Base-by-base conservation (phyloP, 1,284 basidiomycete species). In the Leccinum pachyderme region DNA sequence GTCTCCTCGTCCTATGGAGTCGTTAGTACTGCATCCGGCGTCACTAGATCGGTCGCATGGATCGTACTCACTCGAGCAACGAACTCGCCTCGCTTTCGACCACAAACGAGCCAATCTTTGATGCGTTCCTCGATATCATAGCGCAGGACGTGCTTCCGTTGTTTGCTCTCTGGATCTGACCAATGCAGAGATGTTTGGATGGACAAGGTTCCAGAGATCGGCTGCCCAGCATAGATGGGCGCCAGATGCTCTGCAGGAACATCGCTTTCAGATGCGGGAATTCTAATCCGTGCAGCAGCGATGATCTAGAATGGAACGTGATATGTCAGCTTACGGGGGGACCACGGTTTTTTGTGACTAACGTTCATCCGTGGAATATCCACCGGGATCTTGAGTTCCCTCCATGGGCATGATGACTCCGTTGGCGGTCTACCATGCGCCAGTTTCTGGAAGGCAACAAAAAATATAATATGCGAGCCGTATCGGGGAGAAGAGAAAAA, bases 291-390 rank as follows among this genome's bases (percentile, higher is more conserved):
- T n/a, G 82, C 83, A n/a, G 87, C 80, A 29, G 86, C 87, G 33
- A 88, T 75, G 52, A 91, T 85, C 89, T 92, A 29, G 48, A 55
- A 56, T 52, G 37, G 22, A 51, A 53, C 15, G 7, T 55, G 31
- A 4, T 39, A 39, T 18, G 18, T 52, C 41, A 60, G 46, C 28
- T 15, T 7, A 18, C 4, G 32, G 43, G 50, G n/a, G 7, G 48
- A 53, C 37, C 24, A 50, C 32, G 47, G 58, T 35, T 39, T 32
- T 37, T 11, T 39, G 28, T 15, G 31, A 75, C 85, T 72, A 56
- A 90, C 91, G 65, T 86, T 83, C 77, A 92, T 86, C 53, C 80
- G 79, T 2, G 92, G 91, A 44, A 94, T 77, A 64, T 93, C 92
- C 3, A 94, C 86, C 12, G 91, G 91, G 46, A 93, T 89, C 48